A percentile compares a stretch with the other conserved stretches of the same genome.
Evolutionary conservation across 495 filamentous ascomycete genomes (phyloP).

Genomic region (Xylaria castorea): DNA sequence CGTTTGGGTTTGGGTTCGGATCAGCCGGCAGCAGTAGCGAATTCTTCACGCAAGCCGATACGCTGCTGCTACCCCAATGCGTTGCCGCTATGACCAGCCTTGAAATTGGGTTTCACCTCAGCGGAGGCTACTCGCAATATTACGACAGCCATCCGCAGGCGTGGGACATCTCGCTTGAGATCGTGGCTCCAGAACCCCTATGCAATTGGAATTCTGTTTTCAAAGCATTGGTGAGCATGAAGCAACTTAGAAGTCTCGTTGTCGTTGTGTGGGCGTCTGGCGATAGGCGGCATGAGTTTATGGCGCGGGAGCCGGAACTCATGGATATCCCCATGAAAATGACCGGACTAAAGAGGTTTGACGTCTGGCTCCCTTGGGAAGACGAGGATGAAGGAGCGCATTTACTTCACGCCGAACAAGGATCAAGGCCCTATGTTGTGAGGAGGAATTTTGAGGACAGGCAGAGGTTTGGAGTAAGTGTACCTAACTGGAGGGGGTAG

Average conservation of each 20-base stretch:
- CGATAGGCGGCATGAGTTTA: conserved; percentile 27
- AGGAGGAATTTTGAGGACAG: conserved; percentile 19
- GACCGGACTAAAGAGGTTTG: conserved; percentile 26
- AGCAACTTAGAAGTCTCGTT: conserved; percentile 22
- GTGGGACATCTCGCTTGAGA: conserved; percentile 25
- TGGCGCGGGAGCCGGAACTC: conserved; percentile 19
- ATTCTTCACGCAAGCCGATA: conserved; percentile 28
- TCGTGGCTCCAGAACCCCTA: conserved; percentile 20
- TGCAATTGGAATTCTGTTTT: conserved; percentile 27
- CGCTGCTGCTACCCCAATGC: conserved; percentile 26
- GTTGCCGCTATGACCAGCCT: conserved; percentile 28
- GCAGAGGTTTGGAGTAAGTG: conserved; percentile 26
- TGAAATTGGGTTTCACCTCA: conserved; percentile 28
- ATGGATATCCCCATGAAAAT: conserved; percentile 26
- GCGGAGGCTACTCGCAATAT: conserved; percentile 28
- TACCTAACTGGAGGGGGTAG: conserved; percentile 28
- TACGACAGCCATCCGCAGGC: conserved; percentile 27
- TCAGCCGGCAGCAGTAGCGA: conserved; percentile 20
- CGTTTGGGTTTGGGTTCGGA: conserved; percentile 29
- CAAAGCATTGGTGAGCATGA: conserved; percentile 23
- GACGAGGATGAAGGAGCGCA: conserved; percentile 19
- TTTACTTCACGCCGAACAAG: background rate
- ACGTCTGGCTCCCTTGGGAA: conserved; percentile 29
- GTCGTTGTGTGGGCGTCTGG: conserved; percentile 29
- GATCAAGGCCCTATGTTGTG: conserved; percentile 19